Percentiles rank a stretch among this genome's conserved stretches.
These are phyloP conservation scores for Fusarium kyushuense DNA, from an alignment of 2,329 filamentous ascomycete genomes.

Conservation along the genomic window DNA sequence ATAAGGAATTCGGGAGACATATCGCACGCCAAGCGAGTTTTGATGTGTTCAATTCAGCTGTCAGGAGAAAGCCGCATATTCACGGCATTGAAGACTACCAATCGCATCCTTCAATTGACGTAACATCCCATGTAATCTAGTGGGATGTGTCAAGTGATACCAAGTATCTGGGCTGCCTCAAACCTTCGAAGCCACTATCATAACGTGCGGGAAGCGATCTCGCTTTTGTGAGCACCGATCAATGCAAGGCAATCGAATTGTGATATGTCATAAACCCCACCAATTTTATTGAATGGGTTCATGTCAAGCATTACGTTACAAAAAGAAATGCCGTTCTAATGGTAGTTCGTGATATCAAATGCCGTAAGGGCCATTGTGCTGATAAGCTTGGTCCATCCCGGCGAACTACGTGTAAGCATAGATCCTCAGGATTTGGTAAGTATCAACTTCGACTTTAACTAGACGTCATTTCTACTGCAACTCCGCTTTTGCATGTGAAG, in stretches of 20 bases:
- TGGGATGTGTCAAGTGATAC: conserved; percentile 38
- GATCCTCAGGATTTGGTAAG: conserved; percentile 12
- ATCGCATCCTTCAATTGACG: conserved; percentile 32
- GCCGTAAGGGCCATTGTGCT: conserved; percentile 4
- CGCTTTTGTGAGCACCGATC: conserved; percentile 12
- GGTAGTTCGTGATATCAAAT: conserved; percentile 7
- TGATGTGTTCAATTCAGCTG: conserved; percentile 22
- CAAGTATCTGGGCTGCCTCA: conserved; percentile 22
- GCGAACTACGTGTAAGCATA: neutral
- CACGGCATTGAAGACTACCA: conserved; percentile 27
- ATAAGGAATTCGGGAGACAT: conserved; percentile 11
- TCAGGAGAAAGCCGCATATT: conserved; percentile 34
- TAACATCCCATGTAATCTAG: conserved; percentile 19
- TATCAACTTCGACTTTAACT: neutral
- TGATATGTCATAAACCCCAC: conserved; percentile 34
- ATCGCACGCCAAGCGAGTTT: conserved; percentile 7
- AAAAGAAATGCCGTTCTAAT: neutral
- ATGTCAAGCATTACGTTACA: conserved; percentile 12
- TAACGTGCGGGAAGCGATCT: conserved; percentile 32
- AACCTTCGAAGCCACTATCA: conserved; percentile 30
- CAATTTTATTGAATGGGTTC: neutral
- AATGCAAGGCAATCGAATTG: conserved; percentile 24
- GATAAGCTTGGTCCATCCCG: conserved; percentile 12
- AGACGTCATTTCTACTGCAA: conserved; percentile 8
- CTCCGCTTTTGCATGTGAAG: conserved; percentile 31